These are phyloP conservation scores for Lipomyces mesembrius DNA, from an alignment of 805 yeast species.

Conservation along the genomic window DNA sequence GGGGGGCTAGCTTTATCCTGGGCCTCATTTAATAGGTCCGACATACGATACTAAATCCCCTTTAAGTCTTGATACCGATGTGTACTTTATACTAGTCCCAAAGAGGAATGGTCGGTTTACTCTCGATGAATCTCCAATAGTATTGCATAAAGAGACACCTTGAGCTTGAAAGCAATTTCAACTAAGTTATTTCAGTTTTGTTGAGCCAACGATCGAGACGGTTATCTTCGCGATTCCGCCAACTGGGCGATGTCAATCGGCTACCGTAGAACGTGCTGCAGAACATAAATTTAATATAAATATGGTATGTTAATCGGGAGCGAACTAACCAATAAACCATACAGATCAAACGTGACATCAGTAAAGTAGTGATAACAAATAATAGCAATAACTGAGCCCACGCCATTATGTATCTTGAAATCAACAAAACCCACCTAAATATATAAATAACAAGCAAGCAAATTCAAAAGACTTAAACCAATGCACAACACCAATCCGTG, in stretches of 20 bases:
- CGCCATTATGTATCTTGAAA: slow-evolving; percentile 4
- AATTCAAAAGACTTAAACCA: not conserved
- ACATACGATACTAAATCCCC: no score
- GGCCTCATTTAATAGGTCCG: no score
- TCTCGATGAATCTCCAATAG: no score
- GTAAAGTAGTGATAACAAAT: not conserved
- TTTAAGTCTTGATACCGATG: no score
- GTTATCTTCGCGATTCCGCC: not conserved
- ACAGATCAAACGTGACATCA: not conserved
- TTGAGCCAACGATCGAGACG: no score
- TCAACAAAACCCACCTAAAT: not conserved
- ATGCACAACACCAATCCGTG: slow-evolving; percentile 3
- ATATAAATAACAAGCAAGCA: slow-evolving; percentile 4
- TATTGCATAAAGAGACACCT: no score
- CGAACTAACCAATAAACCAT: not conserved
- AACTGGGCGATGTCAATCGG: not conserved
- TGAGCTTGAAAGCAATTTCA: no score
- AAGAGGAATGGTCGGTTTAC: no score
- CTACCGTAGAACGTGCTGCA: not conserved
- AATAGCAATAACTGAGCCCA: not conserved
- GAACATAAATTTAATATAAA: not conserved
- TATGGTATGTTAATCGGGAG: not conserved
- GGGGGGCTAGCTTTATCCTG: no score
- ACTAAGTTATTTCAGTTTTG: no score
- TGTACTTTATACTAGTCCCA: no score